phyloP scores from a whole-genome alignment of 257 asterid genomes.

The Jacaranda mimosifolia region DNA sequence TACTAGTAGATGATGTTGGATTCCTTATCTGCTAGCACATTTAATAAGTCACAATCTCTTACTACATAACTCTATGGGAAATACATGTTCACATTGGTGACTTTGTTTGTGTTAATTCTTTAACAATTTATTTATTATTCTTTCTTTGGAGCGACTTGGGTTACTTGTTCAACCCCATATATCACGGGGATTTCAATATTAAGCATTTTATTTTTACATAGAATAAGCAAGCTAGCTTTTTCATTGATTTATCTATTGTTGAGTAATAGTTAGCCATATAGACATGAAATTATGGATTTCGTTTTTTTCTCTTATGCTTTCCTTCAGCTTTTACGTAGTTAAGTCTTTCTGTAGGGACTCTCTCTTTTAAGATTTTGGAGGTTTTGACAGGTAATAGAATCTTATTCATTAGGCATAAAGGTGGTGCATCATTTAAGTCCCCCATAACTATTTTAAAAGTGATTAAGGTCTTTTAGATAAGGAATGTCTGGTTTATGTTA shows the following conservation, averaged over 20 bases:
- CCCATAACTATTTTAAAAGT: neutral
- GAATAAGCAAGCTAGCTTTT: neutral
- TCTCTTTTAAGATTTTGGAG: neutral
- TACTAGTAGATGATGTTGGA: conserved; percentile 7
- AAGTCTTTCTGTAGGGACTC: neutral
- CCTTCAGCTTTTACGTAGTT: neutral
- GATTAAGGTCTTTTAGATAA: neutral
- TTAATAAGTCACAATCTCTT: neutral
- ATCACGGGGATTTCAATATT: neutral
- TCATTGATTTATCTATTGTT: neutral
- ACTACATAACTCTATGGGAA: neutral
- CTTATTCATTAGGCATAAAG: neutral
- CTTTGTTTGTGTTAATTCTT: too few species aligned
- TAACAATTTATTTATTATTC: neutral
- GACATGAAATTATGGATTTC: conserved; percentile 5
- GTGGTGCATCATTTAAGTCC: conserved; percentile 17
- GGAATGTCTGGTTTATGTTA: neutral
- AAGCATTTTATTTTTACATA: neutral
- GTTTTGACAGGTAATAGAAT: conserved; percentile 6
- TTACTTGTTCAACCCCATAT: neutral
- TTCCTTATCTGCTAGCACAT: neutral
- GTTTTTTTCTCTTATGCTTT: neutral
- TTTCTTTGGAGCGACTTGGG: neutral
- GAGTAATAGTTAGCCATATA: neutral
- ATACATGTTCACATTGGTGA: neutral